These are phyloP conservation scores for Aegilops longissima DNA, from an alignment of 176 grass and related monocot species.

Conservation along the genomic window DNA sequence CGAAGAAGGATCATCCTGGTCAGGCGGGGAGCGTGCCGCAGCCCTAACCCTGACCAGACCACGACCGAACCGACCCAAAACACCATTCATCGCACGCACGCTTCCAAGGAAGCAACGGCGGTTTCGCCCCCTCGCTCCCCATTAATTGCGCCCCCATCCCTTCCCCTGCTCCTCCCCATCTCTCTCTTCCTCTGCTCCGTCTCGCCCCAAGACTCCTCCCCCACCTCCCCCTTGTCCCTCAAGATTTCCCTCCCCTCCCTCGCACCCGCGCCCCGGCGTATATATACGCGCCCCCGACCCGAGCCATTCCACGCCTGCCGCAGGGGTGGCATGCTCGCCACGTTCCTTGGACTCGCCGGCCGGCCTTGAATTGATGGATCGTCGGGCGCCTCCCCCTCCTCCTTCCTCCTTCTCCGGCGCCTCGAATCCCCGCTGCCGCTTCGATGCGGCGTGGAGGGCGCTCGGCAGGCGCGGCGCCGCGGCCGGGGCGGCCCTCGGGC, in stretches of 20 bases:
- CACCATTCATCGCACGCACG: neutral
- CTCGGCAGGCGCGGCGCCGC: constrained; percentile 15
- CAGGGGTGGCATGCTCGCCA: neutral
- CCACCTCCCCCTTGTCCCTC: neutral
- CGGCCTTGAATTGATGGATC: constrained; percentile 28
- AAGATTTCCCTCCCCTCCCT: neutral
- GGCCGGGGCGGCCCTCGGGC: constrained; percentile 11
- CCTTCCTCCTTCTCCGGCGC: neutral
- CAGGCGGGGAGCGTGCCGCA: neutral
- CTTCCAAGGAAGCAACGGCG: neutral
- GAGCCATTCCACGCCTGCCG: neutral
- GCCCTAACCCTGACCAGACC: constrained; percentile 4
- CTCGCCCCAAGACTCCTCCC: neutral
- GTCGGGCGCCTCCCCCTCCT: neutral
- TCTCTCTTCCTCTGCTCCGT: neutral
- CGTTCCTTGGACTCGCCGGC: neutral
- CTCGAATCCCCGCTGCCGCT: neutral
- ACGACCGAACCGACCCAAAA: neutral
- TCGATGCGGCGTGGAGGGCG: constrained; percentile 23
- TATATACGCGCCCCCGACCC: neutral
- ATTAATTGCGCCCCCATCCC: neutral
- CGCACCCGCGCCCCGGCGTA: too few relatives aligned
- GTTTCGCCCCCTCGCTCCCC: neutral
- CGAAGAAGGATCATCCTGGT: too few relatives aligned
- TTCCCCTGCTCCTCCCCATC: neutral